Base-by-base conservation (phyloP, 306 rosid species). In the Medicago ruthenica region DNA sequence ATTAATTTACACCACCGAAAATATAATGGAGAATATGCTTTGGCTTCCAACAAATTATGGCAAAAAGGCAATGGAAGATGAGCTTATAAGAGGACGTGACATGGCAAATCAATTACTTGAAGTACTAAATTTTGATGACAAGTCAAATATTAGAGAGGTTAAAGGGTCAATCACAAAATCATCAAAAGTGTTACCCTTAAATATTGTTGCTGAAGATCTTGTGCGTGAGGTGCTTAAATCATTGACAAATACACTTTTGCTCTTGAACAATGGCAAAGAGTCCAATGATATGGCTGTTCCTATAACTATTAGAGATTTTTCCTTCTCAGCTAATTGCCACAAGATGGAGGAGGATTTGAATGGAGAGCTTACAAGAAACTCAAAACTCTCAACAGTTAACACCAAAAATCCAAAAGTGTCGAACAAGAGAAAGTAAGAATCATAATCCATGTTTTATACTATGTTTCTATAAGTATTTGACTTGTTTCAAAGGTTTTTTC, bases 391-490 rank as follows among this genome's bases (percentile, higher is more conserved):
- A 74, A n/a, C n/a, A n/a, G n/a, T n/a, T n/a, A n/a, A n/a, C 45
- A 57, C 36, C 0, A 37, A 57, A 45, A 67, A 2, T n/a, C 12
- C 1, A 45, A 67, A 51, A 73, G 53, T 78, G 20, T 67, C 78
- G 22, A 42, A 55, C 70, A 80, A 80, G 59, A 59, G 84, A 45
- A 74, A 80, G 83, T 80, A 74, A 80, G 79, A 55, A 17, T 54
- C 3, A 55, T 20, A 2, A 54, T 18, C 27, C 31, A 54, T 54
- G 11, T 50, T 18, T 50, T 50, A 27, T 27, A 3, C 31, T 27
- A 3, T 27, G 4, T 27, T 27, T 4, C 0, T 27, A 0, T 24
- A 24, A 24, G 3, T 24, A 24, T 24, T 24, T 1, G 27, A 24
- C 3, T 24, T 24, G 27, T 24, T 24, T 24, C 3, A 2, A 24